Percentiles rank a stretch among this genome's conserved stretches.
Conservation (phyloP, 305 asterid species). For the Fraxinus sp. region DNA sequence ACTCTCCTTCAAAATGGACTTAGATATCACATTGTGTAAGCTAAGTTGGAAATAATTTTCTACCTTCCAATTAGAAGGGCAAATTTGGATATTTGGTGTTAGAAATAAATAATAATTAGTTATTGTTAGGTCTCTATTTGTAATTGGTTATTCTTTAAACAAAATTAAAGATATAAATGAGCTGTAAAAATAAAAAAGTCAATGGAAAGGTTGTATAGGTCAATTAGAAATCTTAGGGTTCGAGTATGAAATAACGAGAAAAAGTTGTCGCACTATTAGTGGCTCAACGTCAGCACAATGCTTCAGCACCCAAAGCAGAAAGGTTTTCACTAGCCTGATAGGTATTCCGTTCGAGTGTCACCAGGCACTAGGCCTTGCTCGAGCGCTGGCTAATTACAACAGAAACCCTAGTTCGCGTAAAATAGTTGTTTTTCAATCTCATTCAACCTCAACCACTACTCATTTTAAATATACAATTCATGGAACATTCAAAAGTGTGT, state of each 20-base stretch:
- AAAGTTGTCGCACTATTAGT: neutral
- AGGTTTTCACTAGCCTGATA: neutral
- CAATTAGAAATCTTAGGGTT: neutral
- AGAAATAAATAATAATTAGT: neutral
- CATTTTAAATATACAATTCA: no score
- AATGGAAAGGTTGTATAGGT: neutral
- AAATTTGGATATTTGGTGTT: neutral
- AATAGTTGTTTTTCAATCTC: neutral
- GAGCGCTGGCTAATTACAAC: neutral
- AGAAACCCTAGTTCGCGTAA: neutral
- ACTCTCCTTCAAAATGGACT: no score
- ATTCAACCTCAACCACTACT: neutral
- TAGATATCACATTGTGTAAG: neutral
- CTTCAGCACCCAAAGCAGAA: neutral
- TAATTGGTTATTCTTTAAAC: neutral
- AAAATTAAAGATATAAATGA: neutral
- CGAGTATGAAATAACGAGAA: neutral
- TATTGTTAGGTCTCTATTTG: neutral
- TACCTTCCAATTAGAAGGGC: neutral
- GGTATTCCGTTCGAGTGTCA: neutral
- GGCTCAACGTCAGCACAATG: neutral
- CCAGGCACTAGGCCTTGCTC: neutral
- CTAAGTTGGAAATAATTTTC: neutral
- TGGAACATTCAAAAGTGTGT: no score
- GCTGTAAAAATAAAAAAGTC: neutral